phyloP scores from a whole-genome alignment of 1,284 basidiomycete species.

The Cryptococcus wingfieldii region DNA sequence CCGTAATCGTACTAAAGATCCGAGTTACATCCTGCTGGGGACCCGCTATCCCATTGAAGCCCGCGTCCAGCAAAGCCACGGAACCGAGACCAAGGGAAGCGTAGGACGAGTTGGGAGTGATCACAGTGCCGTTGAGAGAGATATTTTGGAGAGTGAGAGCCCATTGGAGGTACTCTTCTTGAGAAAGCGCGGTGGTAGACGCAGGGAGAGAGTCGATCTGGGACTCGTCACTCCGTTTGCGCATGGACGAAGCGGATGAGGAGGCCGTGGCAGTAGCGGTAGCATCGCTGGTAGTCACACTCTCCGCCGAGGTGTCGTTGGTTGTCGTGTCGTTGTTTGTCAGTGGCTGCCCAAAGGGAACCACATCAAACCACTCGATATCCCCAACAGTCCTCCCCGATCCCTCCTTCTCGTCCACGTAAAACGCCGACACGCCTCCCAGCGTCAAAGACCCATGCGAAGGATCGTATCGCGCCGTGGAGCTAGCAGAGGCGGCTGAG shows the following conservation, averaged over 20 bases:
- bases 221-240: conserved; percentile 6
- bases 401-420: conserved; percentile 14
- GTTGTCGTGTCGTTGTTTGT: conserved; percentile 6
- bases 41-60: conserved; percentile 71
- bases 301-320: conserved; percentile 1
- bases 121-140: conserved; percentile 59
- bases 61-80: conserved; percentile 73
- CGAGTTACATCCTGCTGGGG: conserved; percentile 72
- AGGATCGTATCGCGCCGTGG: conserved; percentile 17
- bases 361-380: conserved; percentile 40
- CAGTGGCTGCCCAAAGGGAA: conserved; percentile 29
- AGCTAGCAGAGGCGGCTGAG: conserved; percentile 15
- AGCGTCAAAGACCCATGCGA: conserved; percentile 32
- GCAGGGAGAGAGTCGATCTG: conserved; percentile 6
- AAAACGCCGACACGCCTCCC: conserved; percentile 36
- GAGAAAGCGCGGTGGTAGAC: conserved; percentile 19
- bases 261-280: not conserved
- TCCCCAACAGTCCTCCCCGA: conserved; percentile 28
- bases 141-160: conserved; percentile 61
- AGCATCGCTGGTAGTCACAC: not conserved
- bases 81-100: conserved; percentile 57
- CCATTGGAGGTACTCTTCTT: conserved; percentile 68
- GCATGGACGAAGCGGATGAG: not conserved
- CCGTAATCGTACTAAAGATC: conserved; percentile 61
- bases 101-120: conserved; percentile 65